phyloP scores from a whole-genome alignment of 495 filamentous ascomycete genomes.

The Penicillium steckii region DNA sequence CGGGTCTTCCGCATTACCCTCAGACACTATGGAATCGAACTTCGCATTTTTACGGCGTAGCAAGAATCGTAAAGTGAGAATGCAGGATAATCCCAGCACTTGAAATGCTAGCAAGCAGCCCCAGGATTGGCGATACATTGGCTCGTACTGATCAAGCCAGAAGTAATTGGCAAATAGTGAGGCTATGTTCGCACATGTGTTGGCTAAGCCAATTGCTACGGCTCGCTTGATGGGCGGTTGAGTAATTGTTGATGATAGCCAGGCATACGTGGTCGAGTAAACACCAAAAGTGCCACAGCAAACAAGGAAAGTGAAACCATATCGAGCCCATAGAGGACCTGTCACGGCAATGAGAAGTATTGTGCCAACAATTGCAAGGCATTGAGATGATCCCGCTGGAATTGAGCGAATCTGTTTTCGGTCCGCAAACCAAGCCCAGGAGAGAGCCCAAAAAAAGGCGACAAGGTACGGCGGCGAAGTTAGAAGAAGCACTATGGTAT shows the following conservation, averaged over 20 bases:
- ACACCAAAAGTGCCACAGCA: conserved; percentile 14
- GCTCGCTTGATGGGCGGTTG: conserved; percentile 12
- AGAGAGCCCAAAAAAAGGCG: conserved; percentile 10
- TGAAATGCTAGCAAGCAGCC: conserved; percentile 21
- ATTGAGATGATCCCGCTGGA: conserved; percentile 8
- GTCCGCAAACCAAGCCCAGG: conserved; percentile 9
- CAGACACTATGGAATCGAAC: conserved; percentile 12
- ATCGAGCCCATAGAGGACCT: conserved; percentile 12
- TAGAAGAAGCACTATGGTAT: conserved; percentile 12
- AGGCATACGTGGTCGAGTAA: conserved; percentile 14
- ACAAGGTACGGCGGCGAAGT: conserved; percentile 16
- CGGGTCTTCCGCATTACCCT: conserved; percentile 10
- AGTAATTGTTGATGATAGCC: conserved; percentile 15
- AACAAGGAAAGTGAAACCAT: conserved; percentile 12
- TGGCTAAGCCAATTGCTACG: conserved; percentile 3
- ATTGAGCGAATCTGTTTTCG: conserved; percentile 10
- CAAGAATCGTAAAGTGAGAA: conserved; percentile 13
- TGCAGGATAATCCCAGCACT: conserved; percentile 12
- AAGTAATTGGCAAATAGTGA: conserved; percentile 7
- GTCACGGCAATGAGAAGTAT: conserved; percentile 11
- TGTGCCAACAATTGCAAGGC: conserved; percentile 6
- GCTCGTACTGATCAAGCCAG: conserved; percentile 20
- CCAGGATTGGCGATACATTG: conserved; percentile 14
- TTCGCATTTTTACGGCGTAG: conserved; percentile 13
- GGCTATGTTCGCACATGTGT: background rate